Conservation (phyloP, 2,329 filamentous ascomycete genomes). For the Aspergillus sp. region DNA sequence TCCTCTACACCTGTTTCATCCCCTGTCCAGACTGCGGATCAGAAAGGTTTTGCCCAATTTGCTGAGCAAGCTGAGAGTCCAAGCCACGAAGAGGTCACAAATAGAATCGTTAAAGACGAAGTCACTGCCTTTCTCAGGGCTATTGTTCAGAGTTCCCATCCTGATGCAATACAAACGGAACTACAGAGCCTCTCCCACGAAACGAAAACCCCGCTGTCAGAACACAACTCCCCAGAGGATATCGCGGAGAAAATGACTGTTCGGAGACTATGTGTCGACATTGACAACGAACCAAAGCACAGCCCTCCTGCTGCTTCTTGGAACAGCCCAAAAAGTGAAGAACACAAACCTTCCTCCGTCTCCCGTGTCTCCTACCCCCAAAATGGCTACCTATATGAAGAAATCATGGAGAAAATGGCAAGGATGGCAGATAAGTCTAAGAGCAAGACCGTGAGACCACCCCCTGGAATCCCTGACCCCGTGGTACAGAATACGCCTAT, state of each 20-base stretch:
- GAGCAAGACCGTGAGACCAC: conserved; percentile 7
- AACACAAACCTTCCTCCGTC: neutral
- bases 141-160: neutral
- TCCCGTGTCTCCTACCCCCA: no score
- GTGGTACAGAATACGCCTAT: neutral
- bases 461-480: conserved; percentile 18
- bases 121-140: neutral
- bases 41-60: no score
- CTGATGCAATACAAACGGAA: neutral
- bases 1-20: no score
- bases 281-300: neutral
- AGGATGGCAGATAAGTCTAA: neutral
- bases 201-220: neutral
- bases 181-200: neutral
- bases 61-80: no score
- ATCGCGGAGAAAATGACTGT: neutral
- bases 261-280: neutral
- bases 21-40: no score
- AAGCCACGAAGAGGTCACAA: neutral
- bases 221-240: neutral
- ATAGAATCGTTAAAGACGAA: neutral
- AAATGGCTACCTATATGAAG: neutral
- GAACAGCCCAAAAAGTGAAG: neutral
- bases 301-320: neutral
- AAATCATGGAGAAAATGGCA: neutral